These are phyloP conservation scores for Leptographium radiaticola DNA, from an alignment of 2,329 filamentous ascomycete genomes.

Conservation along the genomic window DNA sequence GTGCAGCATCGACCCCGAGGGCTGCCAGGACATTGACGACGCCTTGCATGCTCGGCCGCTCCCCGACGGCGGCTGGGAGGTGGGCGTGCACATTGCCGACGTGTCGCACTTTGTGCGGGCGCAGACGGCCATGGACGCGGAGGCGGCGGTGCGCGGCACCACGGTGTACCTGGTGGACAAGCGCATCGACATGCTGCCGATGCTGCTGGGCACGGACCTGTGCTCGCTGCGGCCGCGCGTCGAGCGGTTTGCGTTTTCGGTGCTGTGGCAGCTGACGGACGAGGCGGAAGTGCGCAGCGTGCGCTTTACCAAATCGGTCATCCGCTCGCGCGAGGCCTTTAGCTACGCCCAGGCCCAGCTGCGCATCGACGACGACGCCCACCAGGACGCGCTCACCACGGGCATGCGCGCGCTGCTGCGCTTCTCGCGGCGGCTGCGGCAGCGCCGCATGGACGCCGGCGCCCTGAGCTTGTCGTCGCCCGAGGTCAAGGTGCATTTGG, in stretches of 20 bases:
- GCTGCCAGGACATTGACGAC: conserved; percentile 97
- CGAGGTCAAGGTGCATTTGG: conserved; percentile 94
- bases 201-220: conserved; percentile 87
- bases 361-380: conserved; percentile 77
- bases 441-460: conserved; percentile 93
- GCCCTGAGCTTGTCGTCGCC: conserved; percentile 94
- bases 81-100: conserved; percentile 96
- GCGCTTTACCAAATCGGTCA: conserved; percentile 96
- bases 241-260: conserved; percentile 81
- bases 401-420: conserved; percentile 79
- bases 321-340: conserved; percentile 91
- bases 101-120: conserved; percentile 99
- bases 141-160: conserved; percentile 86
- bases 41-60: conserved; percentile 76
- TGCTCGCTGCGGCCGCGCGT: conserved; percentile 96
- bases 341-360: conserved; percentile 95
- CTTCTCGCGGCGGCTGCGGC: conserved; percentile 84
- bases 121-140: conserved; percentile 90
- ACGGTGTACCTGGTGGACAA: conserved; percentile 98
- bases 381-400: conserved; percentile 77
- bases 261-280: conserved; percentile 70
- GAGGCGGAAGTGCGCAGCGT: conserved; percentile 74
- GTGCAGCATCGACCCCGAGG: conserved; percentile 93
- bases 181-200: conserved; percentile 97
- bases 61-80: conserved; percentile 87